These are phyloP conservation scores for Mucor velutinosus DNA, from an alignment of 371 early-diverging fungal species.

Conservation along the genomic window DNA sequence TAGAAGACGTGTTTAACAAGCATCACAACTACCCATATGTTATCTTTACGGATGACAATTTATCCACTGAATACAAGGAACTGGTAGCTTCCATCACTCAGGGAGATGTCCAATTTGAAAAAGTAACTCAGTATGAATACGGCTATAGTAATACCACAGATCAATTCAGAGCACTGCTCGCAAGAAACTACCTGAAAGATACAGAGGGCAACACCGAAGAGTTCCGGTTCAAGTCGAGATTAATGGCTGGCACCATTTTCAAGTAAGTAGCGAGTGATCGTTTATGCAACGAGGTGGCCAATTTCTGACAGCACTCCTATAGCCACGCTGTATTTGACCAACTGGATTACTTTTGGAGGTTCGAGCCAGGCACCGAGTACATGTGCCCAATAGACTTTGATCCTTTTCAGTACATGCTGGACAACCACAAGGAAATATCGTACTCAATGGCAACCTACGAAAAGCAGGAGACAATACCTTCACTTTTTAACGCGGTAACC, in stretches of 20 bases:
- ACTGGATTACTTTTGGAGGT: conserved; percentile 83
- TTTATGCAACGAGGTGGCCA: background rate
- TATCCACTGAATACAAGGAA: conserved; percentile 29
- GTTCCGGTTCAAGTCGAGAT: conserved; percentile 17
- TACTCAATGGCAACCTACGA: conserved; percentile 71
- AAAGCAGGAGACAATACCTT: conserved; percentile 70
- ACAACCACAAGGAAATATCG: conserved; percentile 72
- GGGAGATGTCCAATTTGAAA: conserved; percentile 32
- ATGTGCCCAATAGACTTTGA: conserved; percentile 84
- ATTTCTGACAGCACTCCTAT: background rate
- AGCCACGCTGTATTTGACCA: conserved; percentile 3
- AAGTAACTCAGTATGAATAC: conserved; percentile 12
- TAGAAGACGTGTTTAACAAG: conserved; percentile 39
- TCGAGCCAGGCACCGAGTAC: conserved; percentile 83
- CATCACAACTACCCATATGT: conserved; percentile 37
- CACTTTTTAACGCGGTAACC: conserved; percentile 67
- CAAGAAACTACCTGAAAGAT: conserved; percentile 11
- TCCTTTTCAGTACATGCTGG: conserved; percentile 78
- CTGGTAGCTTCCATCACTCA: conserved; percentile 20
- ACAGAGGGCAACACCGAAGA: conserved; percentile 12
- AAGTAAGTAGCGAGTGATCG: background rate
- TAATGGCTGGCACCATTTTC: conserved; percentile 24
- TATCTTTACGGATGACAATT: conserved; percentile 30
- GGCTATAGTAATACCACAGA: conserved; percentile 21
- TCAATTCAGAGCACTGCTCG: conserved; percentile 12